These are phyloP conservation scores for Yamadazyma phyllophila DNA, from an alignment of 805 yeast species.

Conservation along the genomic window DNA sequence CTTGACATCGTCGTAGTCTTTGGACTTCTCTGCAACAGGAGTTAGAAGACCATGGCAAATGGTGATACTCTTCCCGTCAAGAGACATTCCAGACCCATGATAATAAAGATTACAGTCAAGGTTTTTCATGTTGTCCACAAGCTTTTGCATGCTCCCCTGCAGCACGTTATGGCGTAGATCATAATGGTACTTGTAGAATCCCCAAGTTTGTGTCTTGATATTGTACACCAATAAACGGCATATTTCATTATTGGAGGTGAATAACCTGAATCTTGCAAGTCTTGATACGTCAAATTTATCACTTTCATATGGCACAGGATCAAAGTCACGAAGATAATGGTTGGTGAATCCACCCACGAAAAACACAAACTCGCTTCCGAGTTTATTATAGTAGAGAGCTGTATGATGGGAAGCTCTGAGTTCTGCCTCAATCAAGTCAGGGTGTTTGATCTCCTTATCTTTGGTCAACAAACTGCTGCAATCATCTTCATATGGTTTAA, in stretches of 20 bases:
- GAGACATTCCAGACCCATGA: slow-evolving; percentile 30
- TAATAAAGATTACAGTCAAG: slow-evolving; percentile 27
- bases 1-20: slow-evolving; percentile 22
- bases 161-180: slow-evolving; percentile 27
- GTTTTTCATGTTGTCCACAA: slow-evolving; percentile 20
- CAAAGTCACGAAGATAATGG: slow-evolving; percentile 34
- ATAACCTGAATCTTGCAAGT: slow-evolving; percentile 28
- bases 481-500: slow-evolving; percentile 30
- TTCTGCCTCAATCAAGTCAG: slow-evolving; percentile 38
- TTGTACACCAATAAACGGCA: slow-evolving; percentile 36
- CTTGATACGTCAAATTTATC: slow-evolving; percentile 36
- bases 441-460: slow-evolving; percentile 25
- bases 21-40: slow-evolving; percentile 30
- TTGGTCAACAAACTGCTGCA: slow-evolving; percentile 18
- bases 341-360: slow-evolving; percentile 41
- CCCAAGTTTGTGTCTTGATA: slow-evolving; percentile 41
- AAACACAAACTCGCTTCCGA: slow-evolving; percentile 32
- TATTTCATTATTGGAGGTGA: slow-evolving; percentile 25
- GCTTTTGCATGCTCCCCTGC: slow-evolving; percentile 19
- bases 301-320: slow-evolving; percentile 26
- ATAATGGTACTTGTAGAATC: slow-evolving; percentile 32
- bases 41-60: slow-evolving; percentile 36
- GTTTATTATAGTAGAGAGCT: slow-evolving; percentile 31
- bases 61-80: slow-evolving; percentile 35
- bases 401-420: slow-evolving; percentile 42